Percentiles rank a stretch among this genome's conserved stretches.
Conservation (phyloP, 2,329 filamentous ascomycete genomes). For the Aspergillus felis region DNA sequence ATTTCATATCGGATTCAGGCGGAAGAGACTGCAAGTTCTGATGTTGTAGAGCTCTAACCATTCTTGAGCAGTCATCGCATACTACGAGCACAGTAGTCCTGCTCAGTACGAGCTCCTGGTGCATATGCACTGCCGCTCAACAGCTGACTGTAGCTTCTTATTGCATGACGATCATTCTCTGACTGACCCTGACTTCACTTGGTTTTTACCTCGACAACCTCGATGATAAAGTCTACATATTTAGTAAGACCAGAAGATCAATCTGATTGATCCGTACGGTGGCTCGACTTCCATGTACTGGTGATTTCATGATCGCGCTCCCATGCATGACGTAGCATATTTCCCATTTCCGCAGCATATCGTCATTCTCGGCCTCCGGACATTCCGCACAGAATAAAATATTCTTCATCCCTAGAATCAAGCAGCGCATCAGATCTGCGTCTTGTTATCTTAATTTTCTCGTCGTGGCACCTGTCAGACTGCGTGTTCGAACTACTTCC, state of each 20-base stretch:
- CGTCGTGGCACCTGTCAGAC: background rate
- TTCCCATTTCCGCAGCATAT: conserved; percentile 17
- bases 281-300: conserved; percentile 1
- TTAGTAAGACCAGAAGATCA: background rate
- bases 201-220: background rate
- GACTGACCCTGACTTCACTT: background rate
- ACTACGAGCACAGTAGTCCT: background rate
- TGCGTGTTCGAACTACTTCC: background rate
- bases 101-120: background rate
- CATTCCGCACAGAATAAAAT: conserved; percentile 27
- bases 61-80: background rate
- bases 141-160: background rate
- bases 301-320: conserved; percentile 24
- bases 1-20: conserved; percentile 16
- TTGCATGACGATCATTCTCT: background rate
- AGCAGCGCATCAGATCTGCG: background rate
- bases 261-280: background rate
- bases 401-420: conserved; percentile 1
- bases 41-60: background rate
- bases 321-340: conserved; percentile 32
- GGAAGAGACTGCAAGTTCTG: conserved; percentile 6
- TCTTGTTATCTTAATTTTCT: conserved; percentile 6
- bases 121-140: background rate
- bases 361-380: conserved; percentile 29
- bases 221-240: background rate